Conservation (phyloP, 352 stramenopile species). For the Plasmopara halstedii region DNA sequence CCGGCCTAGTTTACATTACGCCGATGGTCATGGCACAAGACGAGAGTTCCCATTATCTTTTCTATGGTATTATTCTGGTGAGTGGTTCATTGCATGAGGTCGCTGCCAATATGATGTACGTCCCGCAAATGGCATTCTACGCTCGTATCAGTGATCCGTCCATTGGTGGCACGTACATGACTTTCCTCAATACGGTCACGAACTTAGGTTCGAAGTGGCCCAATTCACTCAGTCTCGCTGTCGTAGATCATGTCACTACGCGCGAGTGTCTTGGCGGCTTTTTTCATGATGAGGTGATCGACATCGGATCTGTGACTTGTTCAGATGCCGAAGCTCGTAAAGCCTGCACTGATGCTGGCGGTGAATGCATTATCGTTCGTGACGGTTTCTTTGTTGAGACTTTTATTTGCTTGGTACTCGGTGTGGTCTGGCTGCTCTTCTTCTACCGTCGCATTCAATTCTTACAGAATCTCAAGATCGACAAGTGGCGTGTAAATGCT, state of each 20-base stretch:
- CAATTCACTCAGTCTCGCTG: slow-evolving; percentile 75
- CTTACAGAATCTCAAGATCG: slow-evolving; percentile 77
- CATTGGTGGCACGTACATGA: slow-evolving; percentile 99
- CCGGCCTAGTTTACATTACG: slow-evolving; percentile 72
- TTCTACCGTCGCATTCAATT: slow-evolving; percentile 61
- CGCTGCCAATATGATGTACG: slow-evolving; percentile 89
- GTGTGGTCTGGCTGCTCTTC: slow-evolving; percentile 58
- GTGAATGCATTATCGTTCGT: slow-evolving; percentile 66
- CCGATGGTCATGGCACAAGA: slow-evolving; percentile 70
- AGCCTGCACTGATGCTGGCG: slow-evolving; percentile 44
- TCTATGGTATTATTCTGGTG: slow-evolving; percentile 70
- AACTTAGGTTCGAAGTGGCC: slow-evolving; percentile 96
- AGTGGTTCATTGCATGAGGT: slow-evolving; percentile 75
- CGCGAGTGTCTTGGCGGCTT: slow-evolving; percentile 65
- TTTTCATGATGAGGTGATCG: slow-evolving; percentile 64
- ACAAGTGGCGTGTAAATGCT: slow-evolving; percentile 65
- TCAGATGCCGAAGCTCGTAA: slow-evolving; percentile 63
- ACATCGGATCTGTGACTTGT: slow-evolving; percentile 68
- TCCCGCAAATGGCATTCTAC: slow-evolving; percentile 98
- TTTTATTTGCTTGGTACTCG: slow-evolving; percentile 57
- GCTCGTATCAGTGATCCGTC: slow-evolving; percentile 94
- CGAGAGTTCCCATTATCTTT: slow-evolving; percentile 66
- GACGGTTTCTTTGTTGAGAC: slow-evolving; percentile 82
- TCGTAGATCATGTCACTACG: slow-evolving; percentile 78
- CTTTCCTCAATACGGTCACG: slow-evolving; percentile 97